These are phyloP conservation scores for Cadophora gregata DNA, from an alignment of 2,329 filamentous ascomycete genomes.

Conservation along the genomic window DNA sequence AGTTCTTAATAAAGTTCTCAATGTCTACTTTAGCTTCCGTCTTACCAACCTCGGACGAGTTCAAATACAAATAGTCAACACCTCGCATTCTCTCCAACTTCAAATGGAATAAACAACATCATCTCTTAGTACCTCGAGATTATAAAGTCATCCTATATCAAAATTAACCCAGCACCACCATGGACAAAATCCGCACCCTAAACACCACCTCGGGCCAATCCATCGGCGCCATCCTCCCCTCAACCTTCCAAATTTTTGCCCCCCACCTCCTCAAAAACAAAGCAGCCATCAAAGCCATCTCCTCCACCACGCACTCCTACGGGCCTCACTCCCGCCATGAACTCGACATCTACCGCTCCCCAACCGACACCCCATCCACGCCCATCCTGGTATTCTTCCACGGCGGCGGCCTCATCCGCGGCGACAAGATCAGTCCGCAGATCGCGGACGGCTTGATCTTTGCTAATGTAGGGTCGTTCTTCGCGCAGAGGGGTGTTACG, in stretches of 20 bases:
- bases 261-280: conserved; percentile 37
- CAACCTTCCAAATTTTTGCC: conserved; percentile 38
- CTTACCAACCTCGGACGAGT: background rate
- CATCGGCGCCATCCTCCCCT: conserved; percentile 32
- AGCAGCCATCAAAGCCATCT: conserved; percentile 36
- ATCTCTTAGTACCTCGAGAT: background rate
- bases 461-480: conserved; percentile 42
- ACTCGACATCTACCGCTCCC: conserved; percentile 39
- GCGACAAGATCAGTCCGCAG: conserved; percentile 36
- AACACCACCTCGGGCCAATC: conserved; percentile 28
- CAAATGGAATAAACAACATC: background rate
- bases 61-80: conserved; percentile 1
- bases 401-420: conserved; percentile 40
- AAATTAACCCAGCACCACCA: conserved; percentile 16
- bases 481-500: conserved; percentile 37
- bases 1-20: background rate
- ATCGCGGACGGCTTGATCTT: conserved; percentile 38
- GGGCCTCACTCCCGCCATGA: conserved; percentile 41
- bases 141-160: no score
- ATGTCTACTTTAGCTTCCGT: background rate
- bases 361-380: conserved; percentile 21
- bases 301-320: conserved; percentile 34
- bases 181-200: conserved; percentile 37
- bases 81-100: background rate
- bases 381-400: conserved; percentile 43